Conservation (phyloP, 768 basidiomycete species). For the Mycena rosella region DNA sequence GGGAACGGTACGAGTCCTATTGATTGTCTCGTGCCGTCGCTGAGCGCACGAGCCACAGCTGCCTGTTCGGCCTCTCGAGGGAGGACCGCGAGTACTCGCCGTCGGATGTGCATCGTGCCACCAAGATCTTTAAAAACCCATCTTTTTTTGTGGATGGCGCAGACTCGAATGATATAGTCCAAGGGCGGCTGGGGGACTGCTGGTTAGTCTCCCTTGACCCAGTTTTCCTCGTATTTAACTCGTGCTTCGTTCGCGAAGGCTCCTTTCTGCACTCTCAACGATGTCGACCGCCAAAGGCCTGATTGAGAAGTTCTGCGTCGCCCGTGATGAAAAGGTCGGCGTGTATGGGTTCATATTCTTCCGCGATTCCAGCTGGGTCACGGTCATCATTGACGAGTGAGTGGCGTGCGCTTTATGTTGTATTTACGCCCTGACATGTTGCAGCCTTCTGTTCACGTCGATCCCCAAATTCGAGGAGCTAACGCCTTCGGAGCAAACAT, state of each 20-base stretch:
- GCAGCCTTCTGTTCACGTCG: slow-evolving; percentile 60
- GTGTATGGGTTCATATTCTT: slow-evolving; percentile 74
- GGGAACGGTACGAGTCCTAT: slow-evolving; percentile 38
- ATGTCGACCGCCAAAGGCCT: slow-evolving; percentile 61
- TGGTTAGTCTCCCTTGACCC: no score
- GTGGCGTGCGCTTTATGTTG: slow-evolving; percentile 31
- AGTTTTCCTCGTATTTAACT: no score
- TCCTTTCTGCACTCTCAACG: slow-evolving; percentile 65
- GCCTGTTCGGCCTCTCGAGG: slow-evolving; percentile 57
- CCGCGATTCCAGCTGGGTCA: slow-evolving; percentile 63
- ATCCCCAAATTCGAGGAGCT: slow-evolving; percentile 67
- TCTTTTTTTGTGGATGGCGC: slow-evolving; percentile 63
- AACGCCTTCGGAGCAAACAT: slow-evolving; percentile 51
- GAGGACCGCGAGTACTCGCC: slow-evolving; percentile 44
- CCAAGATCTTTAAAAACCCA: slow-evolving; percentile 67
- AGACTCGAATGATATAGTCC: slow-evolving; percentile 61
- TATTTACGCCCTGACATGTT: neutral
- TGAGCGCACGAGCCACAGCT: slow-evolving; percentile 39
- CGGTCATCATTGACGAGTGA: slow-evolving; percentile 70
- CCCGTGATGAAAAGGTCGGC: slow-evolving; percentile 64
- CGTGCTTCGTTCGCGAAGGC: no score
- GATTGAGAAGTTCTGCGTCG: slow-evolving; percentile 65
- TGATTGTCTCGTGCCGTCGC: neutral
- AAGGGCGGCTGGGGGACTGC: slow-evolving; percentile 67
- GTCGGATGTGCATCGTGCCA: slow-evolving; percentile 57